These are phyloP conservation scores for Eucalyptus caleyi DNA, from an alignment of 345 rosid species.

Conservation along the genomic window DNA sequence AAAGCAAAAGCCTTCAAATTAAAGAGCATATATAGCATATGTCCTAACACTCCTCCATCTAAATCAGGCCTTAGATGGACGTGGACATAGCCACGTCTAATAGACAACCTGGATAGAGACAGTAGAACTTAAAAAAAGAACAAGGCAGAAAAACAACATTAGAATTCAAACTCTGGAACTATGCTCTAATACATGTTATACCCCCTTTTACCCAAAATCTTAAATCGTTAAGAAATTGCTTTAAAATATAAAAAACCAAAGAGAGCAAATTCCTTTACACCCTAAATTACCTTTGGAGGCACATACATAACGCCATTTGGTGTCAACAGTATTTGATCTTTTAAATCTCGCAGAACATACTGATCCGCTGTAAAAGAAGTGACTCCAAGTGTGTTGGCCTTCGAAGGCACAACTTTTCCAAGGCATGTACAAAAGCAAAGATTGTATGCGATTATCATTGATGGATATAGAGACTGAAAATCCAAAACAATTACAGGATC, in stretches of 20 bases:
- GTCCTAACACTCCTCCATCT: neutral
- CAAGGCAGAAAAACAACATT: neutral
- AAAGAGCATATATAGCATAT: neutral
- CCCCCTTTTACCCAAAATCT: neutral
- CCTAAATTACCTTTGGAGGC: constrained; percentile 56
- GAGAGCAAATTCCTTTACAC: neutral
- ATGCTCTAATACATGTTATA: neutral
- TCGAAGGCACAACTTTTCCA: constrained; percentile 61
- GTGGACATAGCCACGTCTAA: neutral
- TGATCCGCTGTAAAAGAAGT: constrained; percentile 55
- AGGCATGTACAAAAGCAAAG: constrained; percentile 94
- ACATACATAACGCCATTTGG: constrained; percentile 81
- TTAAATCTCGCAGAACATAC: constrained; percentile 35
- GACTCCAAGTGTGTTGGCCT: constrained; percentile 71
- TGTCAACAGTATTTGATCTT: constrained; percentile 49
- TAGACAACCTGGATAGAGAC: neutral
- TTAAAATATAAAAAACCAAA: neutral
- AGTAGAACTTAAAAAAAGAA: neutral
- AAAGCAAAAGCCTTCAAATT: neutral
- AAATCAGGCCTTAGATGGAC: neutral
- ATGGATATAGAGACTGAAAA: constrained; percentile 97
- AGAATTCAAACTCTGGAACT: neutral
- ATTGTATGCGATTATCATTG: constrained; percentile 94
- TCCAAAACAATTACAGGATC: constrained; percentile 96
- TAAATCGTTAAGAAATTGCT: neutral